Conservation (phyloP, 352 stramenopile species). For the Blastocystis hominis region DNA sequence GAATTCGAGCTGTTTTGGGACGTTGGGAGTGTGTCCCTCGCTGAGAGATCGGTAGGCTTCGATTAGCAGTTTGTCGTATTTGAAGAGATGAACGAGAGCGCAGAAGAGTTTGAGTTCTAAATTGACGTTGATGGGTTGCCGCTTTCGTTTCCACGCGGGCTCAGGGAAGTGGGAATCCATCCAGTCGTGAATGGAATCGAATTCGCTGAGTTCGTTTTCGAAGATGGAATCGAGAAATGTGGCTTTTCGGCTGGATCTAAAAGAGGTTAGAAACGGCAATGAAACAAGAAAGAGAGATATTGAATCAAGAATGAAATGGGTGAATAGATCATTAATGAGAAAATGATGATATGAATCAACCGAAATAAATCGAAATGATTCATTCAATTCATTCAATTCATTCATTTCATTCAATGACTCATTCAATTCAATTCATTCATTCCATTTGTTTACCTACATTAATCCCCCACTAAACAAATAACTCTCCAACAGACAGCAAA, state of each 20-base stretch:
- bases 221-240: constrained; percentile 2
- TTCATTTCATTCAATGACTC: too few species aligned
- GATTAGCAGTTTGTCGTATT: not conserved
- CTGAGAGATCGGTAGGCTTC: not conserved
- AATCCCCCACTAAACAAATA: constrained; percentile 29
- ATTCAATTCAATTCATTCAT: not conserved
- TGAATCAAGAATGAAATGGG: too few species aligned
- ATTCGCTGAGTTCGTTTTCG: not conserved
- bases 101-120: constrained; percentile 6
- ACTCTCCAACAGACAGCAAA: constrained; percentile 37
- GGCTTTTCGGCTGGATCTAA: not conserved
- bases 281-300: too few species aligned
- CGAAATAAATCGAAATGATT: too few species aligned
- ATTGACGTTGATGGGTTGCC: not conserved
- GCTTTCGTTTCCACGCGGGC: constrained; percentile 30
- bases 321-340: too few species aligned
- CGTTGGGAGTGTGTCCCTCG: not conserved
- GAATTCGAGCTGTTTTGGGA: not conserved
- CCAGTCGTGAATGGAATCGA: constrained; percentile 5
- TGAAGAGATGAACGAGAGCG: constrained; percentile 1
- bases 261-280: too few species aligned
- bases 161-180: constrained; percentile 37
- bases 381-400: too few species aligned
- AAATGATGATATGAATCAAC: too few species aligned
- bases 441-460: not conserved